phyloP scores from a whole-genome alignment of 208 protist species.

The Wallacemonas collosoma region DNA sequence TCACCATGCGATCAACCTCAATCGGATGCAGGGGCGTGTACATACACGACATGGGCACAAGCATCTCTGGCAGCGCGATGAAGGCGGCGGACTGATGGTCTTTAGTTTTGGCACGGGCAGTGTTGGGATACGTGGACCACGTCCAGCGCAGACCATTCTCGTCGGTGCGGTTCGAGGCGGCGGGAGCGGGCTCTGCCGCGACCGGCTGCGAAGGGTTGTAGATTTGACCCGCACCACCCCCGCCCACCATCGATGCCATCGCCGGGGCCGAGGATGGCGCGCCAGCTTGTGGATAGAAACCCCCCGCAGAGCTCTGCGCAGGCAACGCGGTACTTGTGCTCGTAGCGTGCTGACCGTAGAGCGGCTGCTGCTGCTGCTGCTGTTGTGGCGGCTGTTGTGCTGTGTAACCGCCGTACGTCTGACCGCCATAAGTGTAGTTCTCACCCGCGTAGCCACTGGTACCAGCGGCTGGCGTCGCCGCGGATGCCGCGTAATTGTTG shows the following conservation, averaged over 20 bases:
- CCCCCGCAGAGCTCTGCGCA: too few relatives aligned
- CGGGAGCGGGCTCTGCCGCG: slow-evolving; percentile 19
- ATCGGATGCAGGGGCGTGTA: slow-evolving; percentile 81
- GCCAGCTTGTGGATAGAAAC: not conserved
- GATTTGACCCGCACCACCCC: not conserved
- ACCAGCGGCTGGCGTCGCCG: slow-evolving; percentile 1
- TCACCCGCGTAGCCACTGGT: not conserved
- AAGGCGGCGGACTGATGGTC: slow-evolving; percentile 35
- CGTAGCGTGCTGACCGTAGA: not conserved
- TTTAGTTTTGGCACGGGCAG: slow-evolving; percentile 35
- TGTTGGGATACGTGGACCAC: slow-evolving; percentile 87
- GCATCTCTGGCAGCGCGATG: slow-evolving; percentile 73
- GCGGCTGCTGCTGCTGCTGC: slow-evolving; percentile 18
- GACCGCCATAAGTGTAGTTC: not conserved
- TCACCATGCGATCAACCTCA: slow-evolving; percentile 41
- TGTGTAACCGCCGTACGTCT: slow-evolving; percentile 5
- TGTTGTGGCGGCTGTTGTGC: slow-evolving; percentile 20
- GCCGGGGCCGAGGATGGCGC: not conserved
- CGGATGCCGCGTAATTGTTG: slow-evolving; percentile 12
- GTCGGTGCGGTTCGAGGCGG: slow-evolving; percentile 52
- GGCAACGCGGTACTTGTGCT: too few relatives aligned
- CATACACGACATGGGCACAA: slow-evolving; percentile 89
- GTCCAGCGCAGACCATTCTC: slow-evolving; percentile 86
- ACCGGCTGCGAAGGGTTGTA: not conserved
- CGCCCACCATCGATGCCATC: not conserved